phyloP scores from a whole-genome alignment of 495 filamentous ascomycete species.

The Aspergillus coremiiformis region DNA sequence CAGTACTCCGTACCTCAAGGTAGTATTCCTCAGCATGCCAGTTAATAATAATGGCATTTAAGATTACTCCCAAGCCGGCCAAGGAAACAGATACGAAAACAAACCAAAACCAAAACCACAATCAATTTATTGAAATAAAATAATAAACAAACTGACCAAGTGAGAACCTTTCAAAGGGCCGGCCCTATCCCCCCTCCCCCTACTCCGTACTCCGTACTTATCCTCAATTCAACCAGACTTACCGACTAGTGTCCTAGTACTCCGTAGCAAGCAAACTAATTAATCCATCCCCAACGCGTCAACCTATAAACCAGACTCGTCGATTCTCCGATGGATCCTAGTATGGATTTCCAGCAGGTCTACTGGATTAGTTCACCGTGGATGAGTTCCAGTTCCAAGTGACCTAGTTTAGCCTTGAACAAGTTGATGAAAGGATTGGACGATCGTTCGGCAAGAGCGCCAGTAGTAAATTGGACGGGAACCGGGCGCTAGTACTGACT shows the following conservation, averaged over 20 bases:
- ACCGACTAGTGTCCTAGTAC: no score
- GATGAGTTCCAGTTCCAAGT: no score
- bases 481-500: constrained; percentile 9
- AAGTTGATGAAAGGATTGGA: no score
- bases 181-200: no score
- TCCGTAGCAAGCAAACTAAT: no score
- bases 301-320: not conserved
- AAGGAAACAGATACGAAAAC: not conserved
- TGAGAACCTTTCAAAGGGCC: no score
- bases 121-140: no score
- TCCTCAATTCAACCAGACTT: not conserved
- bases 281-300: not conserved
- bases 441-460: constrained; percentile 4
- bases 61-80: not conserved
- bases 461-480: not conserved
- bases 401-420: no score
- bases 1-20: no score
- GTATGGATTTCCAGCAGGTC: not conserved
- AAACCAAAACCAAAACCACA: no score
- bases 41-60: constrained; percentile 1
- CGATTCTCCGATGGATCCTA: not conserved
- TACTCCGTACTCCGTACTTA: no score
- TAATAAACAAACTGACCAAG: no score
- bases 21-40: not conserved
- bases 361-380: not conserved